Conservation (phyloP, 2,329 filamentous ascomycete genomes). For the Dactylella cylindrospora region DNA sequence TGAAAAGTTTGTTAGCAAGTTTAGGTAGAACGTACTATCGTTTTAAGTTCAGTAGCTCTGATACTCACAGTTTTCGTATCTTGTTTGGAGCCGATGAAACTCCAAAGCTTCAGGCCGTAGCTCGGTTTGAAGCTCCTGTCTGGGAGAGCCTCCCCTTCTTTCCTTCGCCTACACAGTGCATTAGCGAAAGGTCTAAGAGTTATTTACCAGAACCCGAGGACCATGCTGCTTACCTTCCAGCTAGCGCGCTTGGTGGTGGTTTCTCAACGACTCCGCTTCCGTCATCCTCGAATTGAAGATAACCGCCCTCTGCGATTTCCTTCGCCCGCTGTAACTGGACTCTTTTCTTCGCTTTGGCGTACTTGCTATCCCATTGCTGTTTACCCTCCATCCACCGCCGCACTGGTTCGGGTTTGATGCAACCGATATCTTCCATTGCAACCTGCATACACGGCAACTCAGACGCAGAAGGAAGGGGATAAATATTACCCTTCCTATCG, state of each 20-base stretch:
- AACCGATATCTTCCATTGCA: slow-evolving; percentile 67
- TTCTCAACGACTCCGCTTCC: slow-evolving; percentile 60
- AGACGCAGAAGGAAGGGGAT: slow-evolving; percentile 64
- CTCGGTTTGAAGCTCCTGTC: slow-evolving; percentile 54
- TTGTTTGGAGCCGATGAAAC: slow-evolving; percentile 82
- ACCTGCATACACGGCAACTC: slow-evolving; percentile 70
- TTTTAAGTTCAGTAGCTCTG: neutral
- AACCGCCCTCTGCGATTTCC: slow-evolving; percentile 66
- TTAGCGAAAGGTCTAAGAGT: slow-evolving; percentile 50
- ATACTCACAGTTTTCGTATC: slow-evolving; percentile 69
- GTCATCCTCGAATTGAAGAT: slow-evolving; percentile 39
- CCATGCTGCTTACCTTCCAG: slow-evolving; percentile 65
- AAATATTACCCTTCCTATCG: slow-evolving; percentile 73
- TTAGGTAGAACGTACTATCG: no score
- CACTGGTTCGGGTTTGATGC: slow-evolving; percentile 77
- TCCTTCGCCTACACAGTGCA: slow-evolving; percentile 52
- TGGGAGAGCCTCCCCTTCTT: slow-evolving; percentile 24
- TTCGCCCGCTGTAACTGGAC: slow-evolving; percentile 72
- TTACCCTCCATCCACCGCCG: slow-evolving; percentile 80
- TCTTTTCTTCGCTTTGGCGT: slow-evolving; percentile 64
- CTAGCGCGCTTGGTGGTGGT: slow-evolving; percentile 81
- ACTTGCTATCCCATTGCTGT: slow-evolving; percentile 71
- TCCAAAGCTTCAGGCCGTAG: slow-evolving; percentile 79
- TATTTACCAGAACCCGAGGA: neutral
- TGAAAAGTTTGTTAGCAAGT: no score